Percentiles rank a stretch among this genome's conserved stretches.
Conservation (phyloP, 306 rosid genomes). For the Castanopsis chinensis region DNA sequence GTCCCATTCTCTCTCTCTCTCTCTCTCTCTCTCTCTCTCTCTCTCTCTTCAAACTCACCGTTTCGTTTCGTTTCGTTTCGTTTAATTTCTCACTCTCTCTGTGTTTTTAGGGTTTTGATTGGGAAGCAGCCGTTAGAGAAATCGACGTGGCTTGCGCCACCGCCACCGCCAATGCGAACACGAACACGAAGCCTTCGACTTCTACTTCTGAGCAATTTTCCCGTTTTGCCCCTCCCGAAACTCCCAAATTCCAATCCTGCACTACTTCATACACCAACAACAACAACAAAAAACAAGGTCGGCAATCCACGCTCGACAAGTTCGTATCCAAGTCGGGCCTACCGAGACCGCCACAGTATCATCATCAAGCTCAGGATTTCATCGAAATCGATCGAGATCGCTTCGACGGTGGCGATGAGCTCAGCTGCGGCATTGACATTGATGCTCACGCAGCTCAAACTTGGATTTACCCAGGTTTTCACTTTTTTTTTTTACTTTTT, state of each 20-base stretch:
- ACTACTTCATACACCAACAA: too few species aligned
- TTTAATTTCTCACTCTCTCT: neutral
- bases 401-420: constrained; percentile 10
- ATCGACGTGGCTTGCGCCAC: constrained; percentile 50
- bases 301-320: constrained; percentile 61
- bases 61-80: neutral
- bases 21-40: neutral
- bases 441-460: constrained; percentile 78
- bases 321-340: constrained; percentile 37
- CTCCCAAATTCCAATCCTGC: too few species aligned
- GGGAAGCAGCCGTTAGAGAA: constrained; percentile 83
- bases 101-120: constrained; percentile 58
- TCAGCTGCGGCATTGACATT: constrained; percentile 32
- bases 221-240: constrained; percentile 7
- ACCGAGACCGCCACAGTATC: constrained; percentile 18
- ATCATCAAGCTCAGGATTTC: neutral
- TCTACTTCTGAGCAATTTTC: neutral
- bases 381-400: constrained; percentile 10
- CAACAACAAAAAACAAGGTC: constrained; percentile 4
- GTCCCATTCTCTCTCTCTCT: neutral
- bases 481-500: neutral
- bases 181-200: constrained; percentile 19
- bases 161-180: neutral
- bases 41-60: neutral
- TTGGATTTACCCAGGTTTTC: constrained; percentile 85